These are phyloP conservation scores for Trapa incisa DNA, from an alignment of 345 rosid species.

Conservation along the genomic window DNA sequence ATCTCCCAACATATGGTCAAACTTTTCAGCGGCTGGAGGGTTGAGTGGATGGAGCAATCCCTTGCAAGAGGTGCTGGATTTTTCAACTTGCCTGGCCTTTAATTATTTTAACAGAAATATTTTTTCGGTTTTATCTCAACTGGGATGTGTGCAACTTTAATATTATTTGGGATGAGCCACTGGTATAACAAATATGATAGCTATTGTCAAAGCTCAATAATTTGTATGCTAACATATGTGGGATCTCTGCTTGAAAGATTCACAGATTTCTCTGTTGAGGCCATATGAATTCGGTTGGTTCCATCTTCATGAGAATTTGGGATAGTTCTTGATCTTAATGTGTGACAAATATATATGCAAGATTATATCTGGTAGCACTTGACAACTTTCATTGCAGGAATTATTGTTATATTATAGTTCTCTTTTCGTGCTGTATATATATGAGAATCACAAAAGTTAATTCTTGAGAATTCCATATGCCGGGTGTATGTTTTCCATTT, in stretches of 20 bases:
- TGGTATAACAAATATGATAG: not conserved
- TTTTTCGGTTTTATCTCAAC: not conserved
- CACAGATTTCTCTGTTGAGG: not conserved
- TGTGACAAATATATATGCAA: not conserved
- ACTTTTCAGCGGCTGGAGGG: slow-evolving; percentile 42
- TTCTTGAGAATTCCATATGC: not conserved
- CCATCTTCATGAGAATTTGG: not conserved
- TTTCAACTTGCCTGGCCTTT: not conserved
- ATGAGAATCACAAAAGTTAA: too few relatives aligned
- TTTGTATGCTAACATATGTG: not conserved
- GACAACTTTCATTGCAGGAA: not conserved
- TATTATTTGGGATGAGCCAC: too few relatives aligned
- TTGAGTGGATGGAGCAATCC: slow-evolving; percentile 72
- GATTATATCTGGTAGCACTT: not conserved
- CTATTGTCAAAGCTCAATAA: not conserved
- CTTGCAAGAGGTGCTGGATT: slow-evolving; percentile 54
- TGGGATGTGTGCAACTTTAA: not conserved
- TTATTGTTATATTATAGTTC: not conserved
- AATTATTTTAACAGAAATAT: not conserved
- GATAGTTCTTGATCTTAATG: not conserved
- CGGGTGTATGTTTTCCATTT: not conserved
- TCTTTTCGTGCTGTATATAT: not conserved
- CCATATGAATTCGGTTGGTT: not conserved
- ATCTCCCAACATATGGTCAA: slow-evolving; percentile 67
- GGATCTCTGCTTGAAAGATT: not conserved